phyloP scores from a whole-genome alignment of 2,329 filamentous ascomycete species.

The Ustulina deusta region DNA sequence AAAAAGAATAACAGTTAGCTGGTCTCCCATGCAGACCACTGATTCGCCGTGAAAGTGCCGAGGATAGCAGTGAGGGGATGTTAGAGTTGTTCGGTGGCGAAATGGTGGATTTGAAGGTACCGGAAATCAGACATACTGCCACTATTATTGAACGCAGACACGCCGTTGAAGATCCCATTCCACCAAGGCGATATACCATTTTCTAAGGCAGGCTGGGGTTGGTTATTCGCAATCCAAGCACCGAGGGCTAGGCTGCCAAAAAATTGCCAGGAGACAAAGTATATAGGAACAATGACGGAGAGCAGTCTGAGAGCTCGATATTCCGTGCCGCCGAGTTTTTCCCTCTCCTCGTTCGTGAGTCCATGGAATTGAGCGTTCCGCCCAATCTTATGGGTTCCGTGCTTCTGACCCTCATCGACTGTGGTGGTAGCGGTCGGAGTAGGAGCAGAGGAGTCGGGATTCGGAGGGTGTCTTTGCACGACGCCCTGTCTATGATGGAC shows the following conservation, averaged over 20 bases:
- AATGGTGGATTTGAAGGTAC: neutral
- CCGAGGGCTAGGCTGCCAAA: conserved; percentile 61
- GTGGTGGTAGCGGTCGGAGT: conserved; percentile 39
- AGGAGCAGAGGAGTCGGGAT: conserved; percentile 26
- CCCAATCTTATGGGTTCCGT: conserved; percentile 55
- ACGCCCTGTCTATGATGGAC: conserved; percentile 35
- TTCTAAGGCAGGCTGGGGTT: conserved; percentile 58
- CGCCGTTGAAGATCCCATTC: conserved; percentile 75
- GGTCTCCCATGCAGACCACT: neutral
- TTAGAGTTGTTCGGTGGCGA: neutral
- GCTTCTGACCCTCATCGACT: conserved; percentile 43
- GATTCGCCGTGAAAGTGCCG: neutral
- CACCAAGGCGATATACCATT: conserved; percentile 76
- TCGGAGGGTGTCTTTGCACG: conserved; percentile 38
- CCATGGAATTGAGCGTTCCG: conserved; percentile 47
- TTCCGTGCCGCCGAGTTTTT: conserved; percentile 71
- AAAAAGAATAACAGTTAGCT: conserved; percentile 19
- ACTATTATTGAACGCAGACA: conserved; percentile 78
- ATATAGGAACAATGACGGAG: conserved; percentile 69
- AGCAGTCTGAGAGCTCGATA: conserved; percentile 72
- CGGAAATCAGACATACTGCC: conserved; percentile 56
- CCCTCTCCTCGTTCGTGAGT: conserved; percentile 50
- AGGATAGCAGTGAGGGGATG: neutral
- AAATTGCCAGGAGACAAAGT: conserved; percentile 65
- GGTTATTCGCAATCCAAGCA: conserved; percentile 69